A percentile compares a stretch with the other conserved stretches of the same genome.
These are phyloP conservation scores for Tricholoma sp. DNA, from an alignment of 768 basidiomycete genomes.

Conservation along the genomic window DNA sequence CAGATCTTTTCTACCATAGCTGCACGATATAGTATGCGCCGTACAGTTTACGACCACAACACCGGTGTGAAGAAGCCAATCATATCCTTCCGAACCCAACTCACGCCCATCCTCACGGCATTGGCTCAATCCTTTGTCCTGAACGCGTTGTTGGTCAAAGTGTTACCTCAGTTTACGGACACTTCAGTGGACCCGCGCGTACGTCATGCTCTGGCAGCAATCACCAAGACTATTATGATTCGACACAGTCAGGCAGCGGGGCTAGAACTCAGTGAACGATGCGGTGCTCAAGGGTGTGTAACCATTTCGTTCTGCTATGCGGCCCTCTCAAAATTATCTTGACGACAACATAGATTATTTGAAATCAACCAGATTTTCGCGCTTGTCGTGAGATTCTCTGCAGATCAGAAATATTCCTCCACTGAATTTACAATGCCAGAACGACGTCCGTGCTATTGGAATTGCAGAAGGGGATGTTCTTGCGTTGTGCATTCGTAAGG, in stretches of 20 bases:
- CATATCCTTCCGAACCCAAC: slow-evolving; percentile 36
- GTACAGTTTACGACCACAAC: slow-evolving; percentile 13
- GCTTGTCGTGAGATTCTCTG: slow-evolving; percentile 22
- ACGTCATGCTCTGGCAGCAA: slow-evolving; percentile 18
- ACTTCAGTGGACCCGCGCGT: slow-evolving; percentile 6
- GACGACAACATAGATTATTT: slow-evolving; percentile 17
- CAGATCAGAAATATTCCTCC: not conserved
- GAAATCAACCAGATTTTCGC: slow-evolving; percentile 28
- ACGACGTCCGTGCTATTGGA: slow-evolving; percentile 30
- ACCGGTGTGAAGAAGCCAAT: slow-evolving; percentile 21
- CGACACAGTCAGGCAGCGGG: slow-evolving; percentile 12
- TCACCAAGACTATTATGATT: slow-evolving; percentile 13
- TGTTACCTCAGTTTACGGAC: slow-evolving; percentile 23
- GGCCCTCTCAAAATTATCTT: too few species aligned
- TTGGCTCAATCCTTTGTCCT: slow-evolving; percentile 31
- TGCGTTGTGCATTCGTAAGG: slow-evolving; percentile 33
- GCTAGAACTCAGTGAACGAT: slow-evolving; percentile 27
- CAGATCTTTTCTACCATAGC: slow-evolving; percentile 20
- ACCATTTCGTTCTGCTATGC: too few species aligned
- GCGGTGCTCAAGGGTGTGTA: slow-evolving; percentile 34
- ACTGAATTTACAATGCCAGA: slow-evolving; percentile 17
- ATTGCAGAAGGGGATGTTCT: slow-evolving; percentile 45
- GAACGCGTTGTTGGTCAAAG: slow-evolving; percentile 23
- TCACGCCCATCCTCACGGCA: slow-evolving; percentile 31
- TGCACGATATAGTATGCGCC: slow-evolving; percentile 25